Conservation (phyloP, 2,329 filamentous ascomycete species). For the Verticillium longisporum region DNA sequence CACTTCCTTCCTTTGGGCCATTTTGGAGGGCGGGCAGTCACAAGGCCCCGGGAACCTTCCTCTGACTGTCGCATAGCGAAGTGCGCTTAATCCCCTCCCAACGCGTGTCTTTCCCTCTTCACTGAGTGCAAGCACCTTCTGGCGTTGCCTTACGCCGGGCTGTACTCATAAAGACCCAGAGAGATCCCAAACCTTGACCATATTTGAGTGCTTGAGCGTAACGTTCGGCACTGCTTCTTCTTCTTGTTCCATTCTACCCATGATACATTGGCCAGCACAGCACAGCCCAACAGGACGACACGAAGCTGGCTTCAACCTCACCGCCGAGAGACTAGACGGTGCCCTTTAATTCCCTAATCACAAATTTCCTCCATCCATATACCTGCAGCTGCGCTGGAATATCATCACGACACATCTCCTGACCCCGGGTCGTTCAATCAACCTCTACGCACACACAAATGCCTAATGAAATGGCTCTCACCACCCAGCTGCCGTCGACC, state of each 20-base stretch:
- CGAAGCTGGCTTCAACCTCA: neutral
- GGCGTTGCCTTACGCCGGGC: neutral
- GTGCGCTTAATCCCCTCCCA: neutral
- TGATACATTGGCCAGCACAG: neutral
- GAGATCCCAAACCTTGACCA: too few relatives aligned
- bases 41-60: neutral
- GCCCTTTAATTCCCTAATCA: neutral
- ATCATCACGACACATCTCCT: neutral
- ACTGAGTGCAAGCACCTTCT: neutral
- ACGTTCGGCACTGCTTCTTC: neutral
- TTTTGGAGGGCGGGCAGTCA: neutral
- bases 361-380: neutral
- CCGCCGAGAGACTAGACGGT: neutral
- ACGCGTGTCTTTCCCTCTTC: neutral
- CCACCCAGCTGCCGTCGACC: conserved; percentile 9
- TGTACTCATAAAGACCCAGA: neutral
- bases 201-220: too few relatives aligned
- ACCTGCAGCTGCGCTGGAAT: neutral
- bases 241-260: neutral
- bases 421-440: neutral
- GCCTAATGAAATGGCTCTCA: conserved; percentile 2
- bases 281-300: neutral
- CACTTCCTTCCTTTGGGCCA: neutral
- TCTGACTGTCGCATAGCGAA: neutral
- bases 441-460: neutral